Base-by-base conservation (phyloP, 352 stramenopile species). In the Phytophthora colocasiae region DNA sequence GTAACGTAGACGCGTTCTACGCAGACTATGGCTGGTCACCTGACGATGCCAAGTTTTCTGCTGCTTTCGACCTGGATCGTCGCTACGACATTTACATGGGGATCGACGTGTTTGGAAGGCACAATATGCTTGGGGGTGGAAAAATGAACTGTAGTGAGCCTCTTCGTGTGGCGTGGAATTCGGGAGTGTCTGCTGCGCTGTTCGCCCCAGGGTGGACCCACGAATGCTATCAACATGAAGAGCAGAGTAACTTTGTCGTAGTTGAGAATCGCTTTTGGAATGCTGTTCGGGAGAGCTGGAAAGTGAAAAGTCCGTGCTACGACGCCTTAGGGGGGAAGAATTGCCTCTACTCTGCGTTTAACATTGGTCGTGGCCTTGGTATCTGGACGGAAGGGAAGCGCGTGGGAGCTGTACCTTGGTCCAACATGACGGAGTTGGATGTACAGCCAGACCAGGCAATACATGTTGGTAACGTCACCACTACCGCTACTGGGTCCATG, bases 61-160 rank as follows among this genome's bases (percentile, higher is more conserved):
- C 75, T 51, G 77, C 73, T 1, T 73, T 79, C 38, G 60, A 82
- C 57, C 52, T 80, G 11, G 70, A 80, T 55, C 70, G 68, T 17
- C 73, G 78, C 6, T 87, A 78, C 50, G 78, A 88, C 38, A 65
- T 90, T 14, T 90, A 81, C 64, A 86, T 87, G 76, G 78, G 78
- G 3, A 73, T 87, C 27, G 78, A 87, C 51, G 72, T 80, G 29
- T 88, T 86, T 53, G 78, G 77, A 3, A 62, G 74, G 15, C 71
- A 82, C 31, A 61, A 78, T 15, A 80, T 62, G 54, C 63, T 80
- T 36, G 71, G 71, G 9, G 71, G 67, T 48, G 71, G 71, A 2
- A 78, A 77, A 32, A 64, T 80, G 55, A 63, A 74, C 27, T 75
- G 70, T 57, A 43, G 66, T 15, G 51, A 75, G 34, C 66, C 71